These are phyloP conservation scores for Fraxinus americana DNA, from an alignment of 257 asterid genomes.

Conservation along the genomic window DNA sequence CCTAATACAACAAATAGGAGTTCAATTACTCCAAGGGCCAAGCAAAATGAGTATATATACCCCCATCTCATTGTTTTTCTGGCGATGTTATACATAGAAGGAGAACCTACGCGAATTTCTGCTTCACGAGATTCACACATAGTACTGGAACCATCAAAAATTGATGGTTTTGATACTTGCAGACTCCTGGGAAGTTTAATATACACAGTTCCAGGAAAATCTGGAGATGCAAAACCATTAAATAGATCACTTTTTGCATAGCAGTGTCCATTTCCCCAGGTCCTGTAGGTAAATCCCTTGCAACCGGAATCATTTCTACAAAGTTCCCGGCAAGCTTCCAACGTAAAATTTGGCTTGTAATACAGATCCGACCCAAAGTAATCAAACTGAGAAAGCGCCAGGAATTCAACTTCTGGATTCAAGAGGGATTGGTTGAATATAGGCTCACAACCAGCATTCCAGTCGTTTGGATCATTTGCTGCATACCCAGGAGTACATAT, in stretches of 20 bases:
- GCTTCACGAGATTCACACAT: neutral
- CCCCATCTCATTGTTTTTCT: neutral
- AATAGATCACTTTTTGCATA: constrained; percentile 1
- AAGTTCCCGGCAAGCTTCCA: constrained; percentile 29
- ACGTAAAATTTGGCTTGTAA: neutral
- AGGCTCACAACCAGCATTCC: constrained; percentile 36
- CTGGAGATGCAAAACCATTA: constrained; percentile 7
- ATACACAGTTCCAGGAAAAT: neutral
- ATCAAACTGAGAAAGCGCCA: constrained; percentile 30
- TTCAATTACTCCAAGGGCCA: constrained; percentile 16
- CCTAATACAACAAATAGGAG: neutral
- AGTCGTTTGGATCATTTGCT: constrained; percentile 24
- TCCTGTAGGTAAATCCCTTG: constrained; percentile 33
- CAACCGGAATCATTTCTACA: constrained; percentile 23
- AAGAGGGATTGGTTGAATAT: constrained; percentile 11
- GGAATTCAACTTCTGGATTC: constrained; percentile 16
- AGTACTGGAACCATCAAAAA: neutral
- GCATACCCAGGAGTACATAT: constrained; percentile 36
- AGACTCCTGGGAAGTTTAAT: constrained; percentile 15
- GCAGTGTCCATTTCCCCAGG: constrained; percentile 22
- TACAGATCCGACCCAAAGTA: constrained; percentile 41
- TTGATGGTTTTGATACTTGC: constrained; percentile 1
- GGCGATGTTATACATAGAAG: neutral
- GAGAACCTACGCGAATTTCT: neutral
- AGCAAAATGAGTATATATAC: neutral